Evolutionary conservation across 83 land plant species (phyloP), one percentile per base, ranked within the genome.

Genomic region (Larix sibirica): DNA sequence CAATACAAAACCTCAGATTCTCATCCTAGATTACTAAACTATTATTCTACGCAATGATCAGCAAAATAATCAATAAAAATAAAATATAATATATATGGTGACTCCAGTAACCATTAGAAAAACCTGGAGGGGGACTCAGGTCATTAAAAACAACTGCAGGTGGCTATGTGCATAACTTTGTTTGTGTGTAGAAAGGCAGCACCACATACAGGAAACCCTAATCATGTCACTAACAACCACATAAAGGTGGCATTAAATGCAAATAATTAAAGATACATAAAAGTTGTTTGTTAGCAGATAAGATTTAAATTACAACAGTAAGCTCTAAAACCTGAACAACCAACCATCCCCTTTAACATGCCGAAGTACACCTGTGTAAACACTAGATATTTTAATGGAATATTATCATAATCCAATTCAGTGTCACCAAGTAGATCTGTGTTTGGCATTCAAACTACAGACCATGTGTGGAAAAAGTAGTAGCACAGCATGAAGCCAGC

Each of bases 71-170:
- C 56, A 50, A 50, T 50, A 50, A 50, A 50, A 50, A 50, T 10
- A 50, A 9, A 50, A 50, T 50, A 50, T 50, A 2, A 50, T 50
- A 50, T 50, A 50, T 10, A 50, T 50, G 56, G 56, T 10, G 56
- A 81, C 18, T 88, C 73, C 26, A 81, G 70, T 24, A 31, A 64
- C 79, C 73, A 69, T 23, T 40, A 17, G 20, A 33, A 36, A 36
- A n/a, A 69, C 6, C 21, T 40, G 6, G 38, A 36, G 17, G 4
- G 4, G 40, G 33, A 68, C 71, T 68, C 36, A 10, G 56, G 13
- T 50, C 56, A 50, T 71, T 10, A 1, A 17, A 6, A 71, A 71
- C 50, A 71, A 71, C 0, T 36, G 4, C 20, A 36, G 38, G 75
- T 18, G 24, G n/a, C 50, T 18, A 44, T 21, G 40, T 17, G 50